phyloP scores from a whole-genome alignment of 2,329 filamentous ascomycete species.

The Fusarium illudens region DNA sequence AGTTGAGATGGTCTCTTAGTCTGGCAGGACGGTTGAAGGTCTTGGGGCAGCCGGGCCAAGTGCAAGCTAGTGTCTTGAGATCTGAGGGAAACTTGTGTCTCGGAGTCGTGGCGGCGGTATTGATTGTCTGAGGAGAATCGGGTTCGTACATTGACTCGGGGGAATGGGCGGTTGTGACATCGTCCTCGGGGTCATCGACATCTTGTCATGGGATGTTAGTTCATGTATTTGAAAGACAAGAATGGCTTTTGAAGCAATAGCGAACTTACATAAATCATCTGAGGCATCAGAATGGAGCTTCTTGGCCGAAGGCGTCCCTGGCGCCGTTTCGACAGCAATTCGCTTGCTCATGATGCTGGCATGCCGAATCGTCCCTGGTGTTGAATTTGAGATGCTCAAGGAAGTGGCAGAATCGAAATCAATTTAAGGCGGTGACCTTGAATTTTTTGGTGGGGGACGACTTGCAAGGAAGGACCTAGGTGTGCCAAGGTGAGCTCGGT shows the following conservation, averaged over 20 bases:
- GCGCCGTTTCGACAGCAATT: conserved; percentile 37
- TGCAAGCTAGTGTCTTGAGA: conserved; percentile 80
- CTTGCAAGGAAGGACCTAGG: conserved; percentile 15
- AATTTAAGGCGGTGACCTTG: conserved; percentile 47
- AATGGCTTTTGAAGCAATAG: not conserved
- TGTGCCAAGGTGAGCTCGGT: conserved; percentile 21
- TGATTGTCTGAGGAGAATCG: conserved; percentile 45
- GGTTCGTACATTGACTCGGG: conserved; percentile 46
- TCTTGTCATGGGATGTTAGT: conserved; percentile 35
- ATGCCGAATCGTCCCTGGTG: conserved; percentile 21
- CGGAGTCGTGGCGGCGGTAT: conserved; percentile 51
- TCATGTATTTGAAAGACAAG: no score
- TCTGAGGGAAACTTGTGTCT: conserved; percentile 70
- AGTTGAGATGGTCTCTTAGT: conserved; percentile 80
- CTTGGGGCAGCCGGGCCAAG: conserved; percentile 77
- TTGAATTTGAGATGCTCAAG: conserved; percentile 15
- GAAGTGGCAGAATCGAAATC: conserved; percentile 45
- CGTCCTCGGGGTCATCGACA: conserved; percentile 47
- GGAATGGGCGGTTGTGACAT: conserved; percentile 44
- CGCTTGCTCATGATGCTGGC: conserved; percentile 48
- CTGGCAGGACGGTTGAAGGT: conserved; percentile 88
- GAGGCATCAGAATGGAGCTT: conserved; percentile 29
- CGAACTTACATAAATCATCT: conserved; percentile 37
- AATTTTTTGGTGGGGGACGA: conserved; percentile 46
- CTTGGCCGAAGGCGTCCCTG: conserved; percentile 42